Percentiles rank a stretch among this genome's conserved stretches.
phyloP scores from a whole-genome alignment of 345 rosid species.

The Eucalyptus tenuipes region DNA sequence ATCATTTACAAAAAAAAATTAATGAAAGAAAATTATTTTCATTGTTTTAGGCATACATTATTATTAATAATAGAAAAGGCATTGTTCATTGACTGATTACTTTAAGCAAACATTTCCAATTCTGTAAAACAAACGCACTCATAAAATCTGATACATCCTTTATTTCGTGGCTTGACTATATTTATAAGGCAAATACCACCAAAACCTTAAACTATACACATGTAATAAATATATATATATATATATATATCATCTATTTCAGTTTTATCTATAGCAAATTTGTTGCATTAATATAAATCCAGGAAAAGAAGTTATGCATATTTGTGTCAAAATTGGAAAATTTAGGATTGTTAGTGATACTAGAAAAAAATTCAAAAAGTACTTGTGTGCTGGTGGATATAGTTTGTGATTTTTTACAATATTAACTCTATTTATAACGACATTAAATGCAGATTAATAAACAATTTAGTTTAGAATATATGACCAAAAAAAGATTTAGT shows the following conservation, averaged over 20 bases:
- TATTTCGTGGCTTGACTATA: not conserved
- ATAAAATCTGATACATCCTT: not conserved
- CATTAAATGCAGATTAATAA: not conserved
- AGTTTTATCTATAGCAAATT: fast-evolving
- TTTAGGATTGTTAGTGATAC: too few species aligned
- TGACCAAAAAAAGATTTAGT: not conserved
- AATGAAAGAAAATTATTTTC: fast-evolving
- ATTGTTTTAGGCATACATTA: not conserved
- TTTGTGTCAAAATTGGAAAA: fast-evolving
- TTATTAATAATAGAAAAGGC: too few species aligned
- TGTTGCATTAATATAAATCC: too few species aligned
- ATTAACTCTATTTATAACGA: not conserved
- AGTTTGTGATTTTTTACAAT: too few species aligned
- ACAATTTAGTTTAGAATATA: not conserved
- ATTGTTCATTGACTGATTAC: fast-evolving
- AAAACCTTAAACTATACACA: too few species aligned
- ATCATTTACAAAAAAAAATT: too few species aligned
- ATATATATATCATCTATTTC: not conserved
- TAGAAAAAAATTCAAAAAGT: not conserved
- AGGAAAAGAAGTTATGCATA: fast-evolving
- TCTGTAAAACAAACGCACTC: fast-evolving
- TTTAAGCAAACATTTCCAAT: not conserved
- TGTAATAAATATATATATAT: too few species aligned
- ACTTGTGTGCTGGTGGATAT: not conserved
- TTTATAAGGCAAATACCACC: not conserved